Base-by-base conservation (phyloP, 2,329 filamentous ascomycete species). In the Cadophora sp. region DNA sequence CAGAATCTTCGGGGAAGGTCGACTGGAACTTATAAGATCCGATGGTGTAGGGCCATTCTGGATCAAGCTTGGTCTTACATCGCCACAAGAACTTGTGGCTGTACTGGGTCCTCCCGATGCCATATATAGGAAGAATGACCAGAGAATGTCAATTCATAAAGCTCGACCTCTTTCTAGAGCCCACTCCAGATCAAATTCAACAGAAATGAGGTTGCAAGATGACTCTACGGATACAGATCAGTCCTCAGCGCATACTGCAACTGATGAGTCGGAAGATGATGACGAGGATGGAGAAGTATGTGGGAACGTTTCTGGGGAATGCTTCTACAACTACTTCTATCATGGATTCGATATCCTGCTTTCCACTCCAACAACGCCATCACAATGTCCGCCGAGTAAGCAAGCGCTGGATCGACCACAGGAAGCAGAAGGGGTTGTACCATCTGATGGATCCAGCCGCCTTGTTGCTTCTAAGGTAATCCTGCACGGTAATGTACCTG, bases 311-410 rank as follows among this genome's bases (percentile, higher is more conserved):
- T 87, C 89, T 1, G 86, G 89, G 4, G 93, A 97, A 77, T 94
- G 91, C 72, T 99, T 98, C 78, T 97, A 96, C 81, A 98, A 98
- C 79, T 99, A 99, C 79, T 99, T 97, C 77, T 91, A 95, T 72
- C 90, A 97, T 70, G 96, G 96, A 1, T 97, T 99, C 76, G 96
- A 99, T 79, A 87, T 97, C 11, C 85, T 98, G 5, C 87, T 99
- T n/a, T 97, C 95, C 0, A 89, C 89, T 34, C 91, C 92, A 0
- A 88, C 87, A 0, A 78, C 85, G 5, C 84, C 91, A 4, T 92
- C 91, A 0, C 87, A 87, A 26, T 82, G 83, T 7, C 89, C 91
- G 0, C 91, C 90, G 14, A 81, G 83, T 5, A 83, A 73, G 46
- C 62, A 65, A n/a, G 19, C 53, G 9, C 46, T 40, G 9, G 61